Conservation (phyloP, 169 alveolate genomes). For the Plasmodium billcollinsi region DNA sequence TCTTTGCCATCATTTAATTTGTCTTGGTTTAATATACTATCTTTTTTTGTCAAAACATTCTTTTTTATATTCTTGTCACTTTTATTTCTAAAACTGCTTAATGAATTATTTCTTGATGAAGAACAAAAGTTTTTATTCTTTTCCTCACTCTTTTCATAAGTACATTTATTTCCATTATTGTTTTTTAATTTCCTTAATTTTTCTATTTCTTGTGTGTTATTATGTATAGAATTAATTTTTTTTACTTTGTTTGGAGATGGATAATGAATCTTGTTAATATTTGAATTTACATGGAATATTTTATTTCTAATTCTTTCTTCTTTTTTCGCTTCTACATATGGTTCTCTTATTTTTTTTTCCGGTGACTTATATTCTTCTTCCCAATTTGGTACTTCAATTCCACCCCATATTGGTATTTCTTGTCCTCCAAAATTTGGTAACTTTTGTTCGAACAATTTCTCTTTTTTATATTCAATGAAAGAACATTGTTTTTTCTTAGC, state of each 20-base stretch:
- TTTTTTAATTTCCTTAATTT: not conserved
- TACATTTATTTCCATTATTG: conserved; percentile 4
- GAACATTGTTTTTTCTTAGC: too few species aligned
- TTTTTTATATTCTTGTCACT: conserved; percentile 2
- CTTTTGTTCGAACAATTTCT: conserved; percentile 8
- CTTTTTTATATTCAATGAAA: not conserved
- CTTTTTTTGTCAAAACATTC: conserved; percentile 9
- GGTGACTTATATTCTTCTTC: too few species aligned
- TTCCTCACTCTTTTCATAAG: conserved; percentile 14
- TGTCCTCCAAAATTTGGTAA: conserved; percentile 1
- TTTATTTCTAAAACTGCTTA: not conserved
- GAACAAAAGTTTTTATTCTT: conserved; percentile 7
- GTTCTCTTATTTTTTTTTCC: too few species aligned
- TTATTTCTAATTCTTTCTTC: not conserved
- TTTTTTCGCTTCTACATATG: not conserved
- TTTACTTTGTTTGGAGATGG: conserved; percentile 11
- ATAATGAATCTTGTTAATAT: conserved; percentile 9
- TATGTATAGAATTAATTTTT: not conserved
- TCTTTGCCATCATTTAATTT: not conserved
- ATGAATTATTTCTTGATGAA: not conserved
- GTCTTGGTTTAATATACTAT: conserved; percentile 4
- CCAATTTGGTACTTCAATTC: too few species aligned
- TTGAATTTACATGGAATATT: conserved; percentile 34
- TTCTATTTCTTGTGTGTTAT: not conserved
- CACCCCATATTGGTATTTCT: not conserved